Evolutionary conservation across 176 grass and related monocot genomes (phyloP).

Genomic region (Carex scoparia): DNA sequence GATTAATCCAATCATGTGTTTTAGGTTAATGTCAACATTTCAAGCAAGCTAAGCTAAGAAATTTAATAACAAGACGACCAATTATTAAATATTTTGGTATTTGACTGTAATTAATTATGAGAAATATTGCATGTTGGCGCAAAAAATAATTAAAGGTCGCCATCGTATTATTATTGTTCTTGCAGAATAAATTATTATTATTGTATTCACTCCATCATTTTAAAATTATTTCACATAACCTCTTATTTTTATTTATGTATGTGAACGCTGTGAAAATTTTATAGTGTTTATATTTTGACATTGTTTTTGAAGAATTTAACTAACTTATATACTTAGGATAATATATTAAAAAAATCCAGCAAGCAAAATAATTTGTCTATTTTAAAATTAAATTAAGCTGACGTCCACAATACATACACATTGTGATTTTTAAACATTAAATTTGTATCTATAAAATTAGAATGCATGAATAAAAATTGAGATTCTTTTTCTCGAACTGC

Average conservation of each 20-base stretch:
- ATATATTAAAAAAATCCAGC: too few relatives aligned
- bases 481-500: neutral
- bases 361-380: neutral
- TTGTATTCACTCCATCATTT: neutral
- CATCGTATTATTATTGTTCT: neutral
- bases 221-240: neutral
- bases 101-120: neutral
- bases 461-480: neutral
- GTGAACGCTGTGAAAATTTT: neutral
- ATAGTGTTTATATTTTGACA: too few relatives aligned
- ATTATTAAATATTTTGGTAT: neutral
- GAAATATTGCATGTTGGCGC: neutral
- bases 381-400: neutral
- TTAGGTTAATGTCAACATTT: neutral
- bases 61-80: neutral
- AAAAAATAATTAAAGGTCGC: neutral
- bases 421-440: neutral
- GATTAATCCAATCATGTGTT: neutral
- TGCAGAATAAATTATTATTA: neutral
- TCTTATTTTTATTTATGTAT: neutral
- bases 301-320: too few relatives aligned
- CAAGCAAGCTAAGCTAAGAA: neutral
- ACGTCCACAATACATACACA: neutral
- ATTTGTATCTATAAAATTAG: neutral
- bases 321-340: too few relatives aligned